Percentiles rank a stretch among this genome's conserved stretches.
phyloP scores from a whole-genome alignment of 331 rosid genomes.

The Cucumis variabilis region DNA sequence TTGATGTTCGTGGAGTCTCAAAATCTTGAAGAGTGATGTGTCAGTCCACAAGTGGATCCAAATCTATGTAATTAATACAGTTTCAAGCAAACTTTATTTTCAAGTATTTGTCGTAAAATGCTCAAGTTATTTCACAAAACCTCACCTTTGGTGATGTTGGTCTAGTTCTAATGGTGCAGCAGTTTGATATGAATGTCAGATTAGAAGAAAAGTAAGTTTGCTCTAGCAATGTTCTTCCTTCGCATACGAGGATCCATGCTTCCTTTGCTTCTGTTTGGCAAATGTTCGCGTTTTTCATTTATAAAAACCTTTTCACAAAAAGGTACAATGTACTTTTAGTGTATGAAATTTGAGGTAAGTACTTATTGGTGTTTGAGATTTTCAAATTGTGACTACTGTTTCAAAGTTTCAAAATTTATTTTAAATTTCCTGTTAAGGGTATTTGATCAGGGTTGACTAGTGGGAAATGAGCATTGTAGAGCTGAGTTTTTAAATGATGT shows the following conservation, averaged over 20 bases:
- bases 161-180: not conserved
- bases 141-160: not conserved
- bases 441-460: no score
- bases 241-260: not conserved
- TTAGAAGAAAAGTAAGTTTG: not conserved
- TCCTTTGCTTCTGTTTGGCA: not conserved
- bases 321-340: no score
- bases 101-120: not conserved
- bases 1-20: not conserved
- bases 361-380: no score
- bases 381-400: no score
- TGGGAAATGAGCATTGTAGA: no score
- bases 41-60: not conserved
- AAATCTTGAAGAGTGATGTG: not conserved
- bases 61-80: conserved; percentile 14
- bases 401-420: no score
- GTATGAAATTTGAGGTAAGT: no score
- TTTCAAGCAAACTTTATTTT: not conserved
- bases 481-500: no score
- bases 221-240: not conserved
- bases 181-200: not conserved
- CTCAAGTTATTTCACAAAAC: not conserved
- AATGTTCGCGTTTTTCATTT: not conserved
- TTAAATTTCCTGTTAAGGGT: no score
- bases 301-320: no score